Base-by-base conservation (phyloP, 352 stramenopile genomes). In the Pythium sukuiense region DNA sequence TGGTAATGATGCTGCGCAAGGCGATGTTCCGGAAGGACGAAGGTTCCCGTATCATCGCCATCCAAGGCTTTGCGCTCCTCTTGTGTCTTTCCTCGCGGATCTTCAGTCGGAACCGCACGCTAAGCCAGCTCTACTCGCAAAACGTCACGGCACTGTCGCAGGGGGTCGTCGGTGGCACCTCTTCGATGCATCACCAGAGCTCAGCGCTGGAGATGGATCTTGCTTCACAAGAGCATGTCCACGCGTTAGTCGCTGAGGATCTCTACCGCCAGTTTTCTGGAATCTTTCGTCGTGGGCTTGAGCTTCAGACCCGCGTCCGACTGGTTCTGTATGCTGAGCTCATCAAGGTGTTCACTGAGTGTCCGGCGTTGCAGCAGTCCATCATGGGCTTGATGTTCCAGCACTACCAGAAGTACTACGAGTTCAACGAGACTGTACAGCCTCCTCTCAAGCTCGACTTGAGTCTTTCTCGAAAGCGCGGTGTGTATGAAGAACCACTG, bases 1-100 rank as follows among this genome's bases (percentile, higher is more conserved):
- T 87, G 1, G 71, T 89, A 39, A 53, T 87, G 45, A 83, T 77
- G 49, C 67, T 89, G 27, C 76, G 80, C 20, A 89, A 89, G 56
- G 76, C 77, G 2, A 85, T 89, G 78, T 86, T 87, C 62, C 75
- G 77, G 0, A 84, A 85, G 61, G 80, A 87, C 48, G 72, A 77
- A 69, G 45, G 58, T 27, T 83, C 74, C 14, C 65, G 80, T 16
- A 83, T 79, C 53, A 80, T 87, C 27, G 78, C 63, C 5, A 85
- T 89, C 39, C 63, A 74, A 37, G 80, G 80, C 2, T 76, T 89
- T 12, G 67, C 67, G 29, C 69, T 77, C 24, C 52, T 86, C 18
- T 46, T 86, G 4, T 74, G 76, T 24, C 72, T 82, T 2, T 82
- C 76, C 2, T 74, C 74, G 1, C 55, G 71, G 26, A 70, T 82